These are phyloP conservation scores for Discostella pseudostelligera DNA, from an alignment of 108 stramenopile species.

Conservation along the genomic window DNA sequence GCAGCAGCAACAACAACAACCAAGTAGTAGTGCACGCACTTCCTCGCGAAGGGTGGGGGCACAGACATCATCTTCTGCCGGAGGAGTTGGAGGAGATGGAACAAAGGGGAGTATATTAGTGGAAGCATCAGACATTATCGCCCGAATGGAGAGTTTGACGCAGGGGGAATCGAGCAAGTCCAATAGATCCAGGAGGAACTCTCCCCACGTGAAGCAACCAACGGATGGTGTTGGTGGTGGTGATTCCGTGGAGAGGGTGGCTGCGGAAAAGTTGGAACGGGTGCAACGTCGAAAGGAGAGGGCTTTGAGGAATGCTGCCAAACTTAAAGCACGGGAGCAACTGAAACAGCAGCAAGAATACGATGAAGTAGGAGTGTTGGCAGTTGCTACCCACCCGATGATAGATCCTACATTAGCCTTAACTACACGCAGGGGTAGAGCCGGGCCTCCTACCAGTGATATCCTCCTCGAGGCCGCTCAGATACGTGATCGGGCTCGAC, in stretches of 20 bases:
- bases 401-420: constrained; percentile 7
- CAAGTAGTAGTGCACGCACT: not conserved
- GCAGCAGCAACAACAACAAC: not conserved
- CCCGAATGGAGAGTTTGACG: constrained; percentile 4
- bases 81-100: constrained; percentile 1
- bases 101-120: constrained; percentile 7
- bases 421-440: not conserved
- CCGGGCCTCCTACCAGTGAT: constrained; percentile 14
- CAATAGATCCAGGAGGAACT: not conserved
- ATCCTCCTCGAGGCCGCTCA: constrained; percentile 37
- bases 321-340: not conserved
- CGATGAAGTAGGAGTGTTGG: constrained; percentile 32
- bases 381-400: constrained; percentile 14
- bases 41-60: no score
- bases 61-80: not conserved
- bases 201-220: not conserved
- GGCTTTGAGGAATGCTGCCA: constrained; percentile 12
- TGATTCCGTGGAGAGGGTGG: not conserved
- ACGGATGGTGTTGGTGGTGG: not conserved
- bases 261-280: constrained; percentile 6
- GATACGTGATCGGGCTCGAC: constrained; percentile 32
- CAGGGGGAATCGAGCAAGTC: not conserved
- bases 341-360: constrained; percentile 5
- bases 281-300: constrained; percentile 13
- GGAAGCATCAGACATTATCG: constrained; percentile 17